These are phyloP conservation scores for Schoenoplectus tabernaemontani DNA, from an alignment of 202 grass and related monocot genomes.

Conservation along the genomic window DNA sequence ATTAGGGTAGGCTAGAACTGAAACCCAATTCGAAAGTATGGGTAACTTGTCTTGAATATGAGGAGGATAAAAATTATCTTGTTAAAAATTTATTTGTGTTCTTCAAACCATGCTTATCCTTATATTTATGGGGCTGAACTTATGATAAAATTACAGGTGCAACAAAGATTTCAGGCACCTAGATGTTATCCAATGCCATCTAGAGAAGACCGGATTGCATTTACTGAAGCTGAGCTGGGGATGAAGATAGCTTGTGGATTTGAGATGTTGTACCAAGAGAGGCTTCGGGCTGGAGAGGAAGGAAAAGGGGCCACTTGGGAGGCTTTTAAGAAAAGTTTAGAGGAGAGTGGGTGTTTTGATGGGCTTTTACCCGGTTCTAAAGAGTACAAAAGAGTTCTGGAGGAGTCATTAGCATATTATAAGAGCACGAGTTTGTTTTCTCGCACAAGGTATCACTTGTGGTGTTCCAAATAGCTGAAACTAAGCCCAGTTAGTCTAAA, in stretches of 20 bases:
- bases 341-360: constrained; percentile 58
- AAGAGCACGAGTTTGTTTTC: constrained; percentile 58
- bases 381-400: constrained; percentile 68
- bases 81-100: not conserved
- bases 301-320: constrained; percentile 77
- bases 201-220: constrained; percentile 53
- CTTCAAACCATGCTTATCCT: not conserved
- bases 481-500: not conserved
- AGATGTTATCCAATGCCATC: constrained; percentile 67
- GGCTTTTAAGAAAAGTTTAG: constrained; percentile 65
- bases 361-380: constrained; percentile 79
- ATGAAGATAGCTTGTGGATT: constrained; percentile 92
- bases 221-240: constrained; percentile 70
- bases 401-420: constrained; percentile 70
- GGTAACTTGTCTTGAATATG: not conserved
- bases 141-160: constrained; percentile 20
- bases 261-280: constrained; percentile 99
- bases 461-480: not conserved
- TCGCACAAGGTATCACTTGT: constrained; percentile 40
- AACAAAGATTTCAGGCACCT: constrained; percentile 89
- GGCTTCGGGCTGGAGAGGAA: constrained; percentile 37
- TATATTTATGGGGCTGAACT: not conserved
- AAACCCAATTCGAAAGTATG: too few relatives aligned
- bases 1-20: too few relatives aligned
- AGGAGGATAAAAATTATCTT: too few relatives aligned